phyloP scores from a whole-genome alignment of 306 rosid species.

The Citrullus mucosospermus region DNA sequence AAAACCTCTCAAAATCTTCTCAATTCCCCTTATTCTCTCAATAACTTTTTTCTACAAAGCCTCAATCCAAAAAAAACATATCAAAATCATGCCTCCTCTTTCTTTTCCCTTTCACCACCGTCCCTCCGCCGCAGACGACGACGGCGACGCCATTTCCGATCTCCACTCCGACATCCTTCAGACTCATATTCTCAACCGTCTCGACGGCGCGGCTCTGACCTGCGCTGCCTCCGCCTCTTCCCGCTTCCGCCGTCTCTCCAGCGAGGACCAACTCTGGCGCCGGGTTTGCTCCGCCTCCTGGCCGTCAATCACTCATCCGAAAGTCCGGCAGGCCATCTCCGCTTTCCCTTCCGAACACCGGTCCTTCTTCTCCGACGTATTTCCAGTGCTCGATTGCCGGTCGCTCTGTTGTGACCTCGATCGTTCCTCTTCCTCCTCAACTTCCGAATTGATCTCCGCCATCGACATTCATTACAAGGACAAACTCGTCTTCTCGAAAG shows the following conservation, averaged over 20 bases:
- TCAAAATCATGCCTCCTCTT: slow-evolving; percentile 2
- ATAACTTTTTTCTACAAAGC: not conserved
- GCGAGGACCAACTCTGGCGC: slow-evolving; percentile 51
- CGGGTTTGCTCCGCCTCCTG: slow-evolving; percentile 36
- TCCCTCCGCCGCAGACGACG: not conserved
- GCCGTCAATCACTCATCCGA: slow-evolving; percentile 51
- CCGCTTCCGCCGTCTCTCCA: slow-evolving; percentile 37
- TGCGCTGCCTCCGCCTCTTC: slow-evolving; percentile 39
- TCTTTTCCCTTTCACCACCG: not conserved
- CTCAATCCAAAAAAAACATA: not conserved
- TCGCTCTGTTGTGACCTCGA: not conserved
- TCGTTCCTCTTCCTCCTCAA: not conserved
- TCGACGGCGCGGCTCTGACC: slow-evolving; percentile 59
- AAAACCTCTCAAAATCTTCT: not conserved
- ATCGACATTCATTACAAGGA: slow-evolving; percentile 48
- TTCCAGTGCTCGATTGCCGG: slow-evolving; percentile 31
- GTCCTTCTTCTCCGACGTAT: slow-evolving; percentile 59
- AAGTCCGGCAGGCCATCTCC: slow-evolving; percentile 19
- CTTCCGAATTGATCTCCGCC: slow-evolving; percentile 45
- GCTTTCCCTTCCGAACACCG: slow-evolving; percentile 47
- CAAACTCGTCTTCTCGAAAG: slow-evolving; percentile 38
- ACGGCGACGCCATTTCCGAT: slow-evolving; percentile 20
- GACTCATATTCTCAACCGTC: slow-evolving; percentile 57
- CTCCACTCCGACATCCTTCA: slow-evolving; percentile 49
- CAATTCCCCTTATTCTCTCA: not conserved